phyloP scores from a whole-genome alignment of 768 basidiomycete species.

The Boletus subparvulus region DNA sequence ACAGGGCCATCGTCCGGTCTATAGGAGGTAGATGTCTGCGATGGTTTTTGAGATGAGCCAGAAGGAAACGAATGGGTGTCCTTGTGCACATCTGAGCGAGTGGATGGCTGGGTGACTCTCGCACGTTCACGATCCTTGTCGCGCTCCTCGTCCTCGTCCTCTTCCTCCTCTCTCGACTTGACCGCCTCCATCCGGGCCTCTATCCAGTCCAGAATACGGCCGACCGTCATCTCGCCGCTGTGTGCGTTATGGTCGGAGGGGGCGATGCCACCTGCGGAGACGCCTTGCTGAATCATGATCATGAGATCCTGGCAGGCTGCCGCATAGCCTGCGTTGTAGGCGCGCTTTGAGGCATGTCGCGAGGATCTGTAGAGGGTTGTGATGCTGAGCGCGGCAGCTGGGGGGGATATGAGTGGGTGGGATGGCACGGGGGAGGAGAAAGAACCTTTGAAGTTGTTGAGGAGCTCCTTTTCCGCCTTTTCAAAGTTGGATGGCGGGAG shows the following conservation, averaged over 20 bases:
- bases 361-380: conserved; percentile 84
- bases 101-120: conserved; percentile 26
- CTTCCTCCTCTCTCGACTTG: conserved; percentile 72
- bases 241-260: conserved; percentile 43
- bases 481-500: conserved; percentile 67
- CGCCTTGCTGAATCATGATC: conserved; percentile 80
- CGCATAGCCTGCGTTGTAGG: conserved; percentile 79
- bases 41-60: conserved; percentile 17
- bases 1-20: conserved; percentile 30
- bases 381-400: conserved; percentile 81
- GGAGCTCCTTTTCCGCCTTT: conserved; percentile 77
- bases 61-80: conserved; percentile 17
- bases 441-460: conserved; percentile 79
- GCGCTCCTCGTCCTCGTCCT: conserved; percentile 76
- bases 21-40: conserved; percentile 16
- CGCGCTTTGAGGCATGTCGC: conserved; percentile 69
- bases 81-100: conserved; percentile 21
- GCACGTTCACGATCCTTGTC: conserved; percentile 52
- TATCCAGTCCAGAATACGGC: conserved; percentile 80
- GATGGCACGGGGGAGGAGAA: background rate
- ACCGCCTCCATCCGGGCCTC: conserved; percentile 80
- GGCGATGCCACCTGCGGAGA: conserved; percentile 57
- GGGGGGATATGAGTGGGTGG: conserved; percentile 21
- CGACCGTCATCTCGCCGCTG: conserved; percentile 68
- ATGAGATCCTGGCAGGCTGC: conserved; percentile 79